These are phyloP conservation scores for Aureobasidium sp. DNA, from an alignment of 2,329 filamentous ascomycete genomes.

Conservation along the genomic window DNA sequence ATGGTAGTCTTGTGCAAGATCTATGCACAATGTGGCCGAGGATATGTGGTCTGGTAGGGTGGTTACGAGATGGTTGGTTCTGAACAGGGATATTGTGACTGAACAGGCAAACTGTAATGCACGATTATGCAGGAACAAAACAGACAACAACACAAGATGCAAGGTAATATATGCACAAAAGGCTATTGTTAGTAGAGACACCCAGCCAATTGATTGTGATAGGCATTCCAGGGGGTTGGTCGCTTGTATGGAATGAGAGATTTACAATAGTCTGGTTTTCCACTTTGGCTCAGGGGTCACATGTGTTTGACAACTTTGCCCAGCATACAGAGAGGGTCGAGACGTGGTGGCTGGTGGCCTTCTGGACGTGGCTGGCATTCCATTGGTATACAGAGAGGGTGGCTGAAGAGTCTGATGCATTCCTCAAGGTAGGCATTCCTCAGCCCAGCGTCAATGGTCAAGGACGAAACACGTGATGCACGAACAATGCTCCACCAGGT, in stretches of 20 bases:
- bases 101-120: not conserved
- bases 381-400: not conserved
- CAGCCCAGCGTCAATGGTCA: not conserved
- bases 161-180: conserved; percentile 14
- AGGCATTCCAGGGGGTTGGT: conserved; percentile 13
- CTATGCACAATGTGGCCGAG: conserved; percentile 6
- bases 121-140: conserved; percentile 12
- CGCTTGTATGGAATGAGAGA: conserved; percentile 14
- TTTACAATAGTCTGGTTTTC: conserved; percentile 14
- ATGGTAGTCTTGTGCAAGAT: not conserved
- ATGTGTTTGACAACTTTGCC: not conserved
- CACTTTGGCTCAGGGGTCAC: not conserved
- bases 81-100: conserved; percentile 4
- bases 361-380: not conserved
- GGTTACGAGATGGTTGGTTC: not conserved
- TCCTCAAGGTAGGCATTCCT: not conserved
- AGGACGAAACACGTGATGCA: not conserved
- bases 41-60: not conserved
- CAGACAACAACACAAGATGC: conserved; percentile 1
- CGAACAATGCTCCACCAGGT: not conserved
- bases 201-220: conserved; percentile 4
- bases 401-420: not conserved
- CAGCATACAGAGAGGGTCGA: too few relatives aligned
- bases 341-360: not conserved
- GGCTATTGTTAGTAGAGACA: not conserved